These are phyloP conservation scores for Millerozyma miso DNA, from an alignment of 805 yeast genomes.

Conservation along the genomic window DNA sequence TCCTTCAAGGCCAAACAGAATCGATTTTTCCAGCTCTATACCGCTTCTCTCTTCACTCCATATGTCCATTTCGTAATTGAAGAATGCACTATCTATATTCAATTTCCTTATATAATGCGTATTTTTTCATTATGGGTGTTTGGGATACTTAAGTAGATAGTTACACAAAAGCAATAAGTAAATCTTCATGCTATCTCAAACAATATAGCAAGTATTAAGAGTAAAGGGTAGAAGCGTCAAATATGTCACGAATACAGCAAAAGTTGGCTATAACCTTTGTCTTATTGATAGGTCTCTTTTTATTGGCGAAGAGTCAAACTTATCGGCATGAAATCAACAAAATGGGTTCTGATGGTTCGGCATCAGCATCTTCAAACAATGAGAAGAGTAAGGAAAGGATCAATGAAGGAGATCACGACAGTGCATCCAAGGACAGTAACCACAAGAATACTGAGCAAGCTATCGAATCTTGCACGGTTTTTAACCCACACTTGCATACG, in stretches of 20 bases:
- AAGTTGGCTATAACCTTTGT: neutral
- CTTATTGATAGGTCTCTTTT: neutral
- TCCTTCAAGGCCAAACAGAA: neutral
- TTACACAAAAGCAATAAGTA: neutral
- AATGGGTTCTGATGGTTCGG: neutral
- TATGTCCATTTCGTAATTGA: conserved; percentile 17
- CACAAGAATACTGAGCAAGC: conserved; percentile 1
- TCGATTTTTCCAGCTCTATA: conserved; percentile 7
- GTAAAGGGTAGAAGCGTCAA: neutral
- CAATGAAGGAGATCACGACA: neutral
- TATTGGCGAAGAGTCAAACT: neutral
- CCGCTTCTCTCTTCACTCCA: conserved; percentile 14
- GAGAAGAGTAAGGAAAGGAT: conserved; percentile 1
- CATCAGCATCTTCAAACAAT: neutral
- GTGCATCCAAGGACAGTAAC: neutral
- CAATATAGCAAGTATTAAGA: neutral
- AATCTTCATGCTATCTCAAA: neutral
- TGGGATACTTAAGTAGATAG: neutral
- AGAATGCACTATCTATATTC: neutral
- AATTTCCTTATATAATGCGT: neutral
- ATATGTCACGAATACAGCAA: neutral
- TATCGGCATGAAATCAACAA: neutral
- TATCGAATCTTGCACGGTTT: conserved; percentile 35
- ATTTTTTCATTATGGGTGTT: neutral
- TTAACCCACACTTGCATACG: conserved; percentile 40